Evolutionary conservation across 805 yeast species (phyloP), one percentile per base, ranked within the genome.

Genomic region (Candida gorgasii): DNA sequence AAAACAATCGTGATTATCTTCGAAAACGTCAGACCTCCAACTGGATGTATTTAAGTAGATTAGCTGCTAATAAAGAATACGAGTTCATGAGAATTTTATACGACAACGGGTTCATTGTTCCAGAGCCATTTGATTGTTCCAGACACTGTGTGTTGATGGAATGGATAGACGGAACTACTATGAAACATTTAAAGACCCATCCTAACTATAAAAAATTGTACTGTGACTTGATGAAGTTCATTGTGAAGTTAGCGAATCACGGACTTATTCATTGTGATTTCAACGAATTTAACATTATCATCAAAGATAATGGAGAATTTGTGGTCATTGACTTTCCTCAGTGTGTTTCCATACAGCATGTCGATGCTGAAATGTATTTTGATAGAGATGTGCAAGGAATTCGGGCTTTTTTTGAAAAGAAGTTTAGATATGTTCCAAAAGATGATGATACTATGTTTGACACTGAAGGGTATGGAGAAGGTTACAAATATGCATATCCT

Each of bases 251-350:
- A 40, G 99, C 86, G 5, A 83, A 86, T 55, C 79, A 84, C 52
- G 99, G 99, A 1, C 73, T 93, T 43, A 89, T 93, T 41, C 99
- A 93, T 65, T 92, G 99, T 74, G 99, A 93, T 70, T 93, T 83
- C 69, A 93, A 93, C 63, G 99, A 93, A 67, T 93, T 93, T 65
- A 93, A 93, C 62, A 89, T 93, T 52, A 88, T 93, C 78, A 82
- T 89, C 22, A 85, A 85, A 48, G 72, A 78, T 23, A 78, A 76
- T 34, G 76, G 73, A 14, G 93, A 87, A 38, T 88, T 89, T 55
- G 84, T 90, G 15, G 96, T 93, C 19, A 92, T 93, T 55, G 99
- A 93, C 73, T 93, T 93, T 73, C 99, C 99, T 3, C 99, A 93
- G 65, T 92, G 97, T 79, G 86, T 93, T 13, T 88, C 97, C 16